Percentiles rank a stretch among this genome's conserved stretches.
Evolutionary conservation across 805 yeast species (phyloP).

Genomic region (Groenewaldozyma tartarivorans): DNA sequence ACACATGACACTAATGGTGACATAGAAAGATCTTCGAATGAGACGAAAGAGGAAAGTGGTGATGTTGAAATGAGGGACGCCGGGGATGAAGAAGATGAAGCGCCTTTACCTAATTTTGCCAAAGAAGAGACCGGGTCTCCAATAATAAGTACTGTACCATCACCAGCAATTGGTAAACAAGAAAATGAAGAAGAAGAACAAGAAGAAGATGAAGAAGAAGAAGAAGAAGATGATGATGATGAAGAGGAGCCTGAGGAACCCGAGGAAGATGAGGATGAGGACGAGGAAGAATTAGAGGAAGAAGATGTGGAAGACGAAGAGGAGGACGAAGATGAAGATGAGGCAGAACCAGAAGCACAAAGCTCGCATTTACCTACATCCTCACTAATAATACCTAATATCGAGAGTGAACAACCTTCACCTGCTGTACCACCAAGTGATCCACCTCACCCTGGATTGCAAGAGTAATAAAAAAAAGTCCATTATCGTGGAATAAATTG

Average conservation of each 20-base stretch:
- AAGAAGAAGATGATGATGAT: slow-evolving; percentile 5
- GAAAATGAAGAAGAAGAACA: slow-evolving; percentile 15
- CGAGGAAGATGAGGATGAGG: slow-evolving; percentile 5
- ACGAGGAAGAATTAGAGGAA: slow-evolving; percentile 1
- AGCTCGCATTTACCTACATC: not conserved
- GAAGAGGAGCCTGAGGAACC: slow-evolving; percentile 6
- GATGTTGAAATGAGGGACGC: not conserved
- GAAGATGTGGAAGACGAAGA: slow-evolving; percentile 4
- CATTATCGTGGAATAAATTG: too few relatives aligned
- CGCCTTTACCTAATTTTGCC: too few relatives aligned
- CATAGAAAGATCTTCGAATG: not conserved
- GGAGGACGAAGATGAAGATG: slow-evolving; percentile 4
- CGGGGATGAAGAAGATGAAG: not conserved
- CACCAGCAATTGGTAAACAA: too few relatives aligned
- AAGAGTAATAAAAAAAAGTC: too few relatives aligned
- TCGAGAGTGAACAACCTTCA: not conserved
- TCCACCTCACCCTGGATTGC: too few relatives aligned
- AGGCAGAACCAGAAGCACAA: not conserved
- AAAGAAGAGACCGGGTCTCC: too few relatives aligned
- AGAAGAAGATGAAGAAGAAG: slow-evolving; percentile 13
- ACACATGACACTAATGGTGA: too few relatives aligned
- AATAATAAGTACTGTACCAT: too few relatives aligned
- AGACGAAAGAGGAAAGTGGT: not conserved
- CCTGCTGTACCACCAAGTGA: not conserved
- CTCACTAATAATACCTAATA: not conserved